Evolutionary conservation across 2,329 filamentous ascomycete genomes (phyloP), one percentile per base, ranked within the genome.

Genomic region (Penicillium digitatum): DNA sequence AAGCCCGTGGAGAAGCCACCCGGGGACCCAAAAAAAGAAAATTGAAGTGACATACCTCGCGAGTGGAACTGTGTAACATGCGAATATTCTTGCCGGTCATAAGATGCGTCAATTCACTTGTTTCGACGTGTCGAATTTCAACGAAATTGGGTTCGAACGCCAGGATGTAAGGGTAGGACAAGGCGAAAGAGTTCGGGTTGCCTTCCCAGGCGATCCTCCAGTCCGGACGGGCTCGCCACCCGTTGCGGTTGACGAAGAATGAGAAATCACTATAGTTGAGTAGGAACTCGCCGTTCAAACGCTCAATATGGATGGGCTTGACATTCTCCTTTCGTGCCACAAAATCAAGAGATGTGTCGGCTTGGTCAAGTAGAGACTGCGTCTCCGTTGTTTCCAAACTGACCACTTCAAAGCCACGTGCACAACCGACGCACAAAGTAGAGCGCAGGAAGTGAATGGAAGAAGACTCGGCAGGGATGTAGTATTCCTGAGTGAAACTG

Each of bases 191-290:
- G 66, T 90, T 88, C 38, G 94, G 94, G 42, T 86, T 89, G 54
- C 94, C 94, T 77, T 99, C 94, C 94, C 94, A 99, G 61, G 93
- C 88, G 69, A 99, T 96, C 66, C 88, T 87, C 94, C 94, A 99
- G 74, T 99, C 94, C 5, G 92, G 91, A 67, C 92, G 83, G 51
- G 93, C 93, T 60, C 94, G 86, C 94, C 94, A 99, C 35, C 94
- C 94, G 72, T 99, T 97, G 67, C 94, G 86, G 75, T 99, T 97
- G 70, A 99, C 94, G 69, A 97, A 99, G 83, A 99, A 99, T 12
- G 90, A 96, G 75, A 96, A 99, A 72, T 99, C 94, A 5, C 90
- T 94, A 77, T 99, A 99, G 75, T 96, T 97, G 61, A 99, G 86
- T 64, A 99, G 75, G 80, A 99, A 99, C 71, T 99, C 94, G 72